A percentile compares a stretch with the other conserved stretches of the same genome.
Evolutionary conservation across 495 filamentous ascomycete genomes (phyloP).

Genomic region (Aspergillus saccharolyticus): DNA sequence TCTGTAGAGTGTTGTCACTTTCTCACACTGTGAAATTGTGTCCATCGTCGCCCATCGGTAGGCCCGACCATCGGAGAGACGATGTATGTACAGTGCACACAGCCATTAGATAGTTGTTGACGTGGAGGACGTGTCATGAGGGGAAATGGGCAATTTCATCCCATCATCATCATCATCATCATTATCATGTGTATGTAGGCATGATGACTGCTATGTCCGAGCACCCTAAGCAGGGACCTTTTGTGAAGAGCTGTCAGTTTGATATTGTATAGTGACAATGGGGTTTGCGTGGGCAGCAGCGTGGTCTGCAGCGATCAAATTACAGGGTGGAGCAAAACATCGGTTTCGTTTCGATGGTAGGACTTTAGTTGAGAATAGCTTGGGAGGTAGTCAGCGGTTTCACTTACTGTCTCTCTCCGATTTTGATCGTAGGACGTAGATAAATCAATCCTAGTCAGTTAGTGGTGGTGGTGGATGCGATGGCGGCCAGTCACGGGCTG

Average conservation of each 20-base stretch:
- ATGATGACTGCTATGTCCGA: background rate
- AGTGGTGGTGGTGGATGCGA: slow-evolving; percentile 6
- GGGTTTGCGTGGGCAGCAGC: background rate
- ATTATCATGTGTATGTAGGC: too few relatives aligned
- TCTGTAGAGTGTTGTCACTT: background rate
- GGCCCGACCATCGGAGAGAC: background rate
- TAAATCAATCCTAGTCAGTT: background rate
- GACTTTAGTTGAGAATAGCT: background rate
- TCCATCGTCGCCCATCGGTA: background rate
- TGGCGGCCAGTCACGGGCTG: slow-evolving; percentile 18
- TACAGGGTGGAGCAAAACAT: background rate
- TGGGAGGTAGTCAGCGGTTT: too few relatives aligned
- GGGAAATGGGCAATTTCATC: background rate
- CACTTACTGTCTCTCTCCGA: background rate
- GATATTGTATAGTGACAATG: background rate
- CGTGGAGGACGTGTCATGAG: background rate
- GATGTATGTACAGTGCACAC: background rate
- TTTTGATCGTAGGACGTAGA: too few relatives aligned
- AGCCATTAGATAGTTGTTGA: background rate
- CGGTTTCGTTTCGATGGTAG: background rate
- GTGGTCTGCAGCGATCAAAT: background rate
- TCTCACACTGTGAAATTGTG: background rate
- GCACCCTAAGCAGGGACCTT: background rate
- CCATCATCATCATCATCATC: too few relatives aligned
- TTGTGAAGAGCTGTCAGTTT: too few relatives aligned